A percentile compares a stretch with the other conserved stretches of the same genome.
phyloP scores from a whole-genome alignment of 1,139 yeast species.

The Magnusiomyces ingens region DNA sequence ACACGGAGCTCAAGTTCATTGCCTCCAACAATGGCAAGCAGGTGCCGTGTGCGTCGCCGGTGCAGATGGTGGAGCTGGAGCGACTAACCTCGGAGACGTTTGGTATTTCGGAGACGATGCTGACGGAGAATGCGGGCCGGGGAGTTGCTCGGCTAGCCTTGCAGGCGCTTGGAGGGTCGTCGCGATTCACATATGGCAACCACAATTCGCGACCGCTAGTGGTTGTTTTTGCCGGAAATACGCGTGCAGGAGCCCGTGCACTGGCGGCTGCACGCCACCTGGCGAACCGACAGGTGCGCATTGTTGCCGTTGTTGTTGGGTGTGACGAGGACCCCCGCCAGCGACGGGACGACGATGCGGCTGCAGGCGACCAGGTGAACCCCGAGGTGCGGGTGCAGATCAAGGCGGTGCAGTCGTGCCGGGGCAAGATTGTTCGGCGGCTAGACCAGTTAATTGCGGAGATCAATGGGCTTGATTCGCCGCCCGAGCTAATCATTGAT shows the following conservation, averaged over 20 bases:
- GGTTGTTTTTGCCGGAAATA: conserved; percentile 63
- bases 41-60: conserved; percentile 64
- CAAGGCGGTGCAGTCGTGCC: conserved; percentile 47
- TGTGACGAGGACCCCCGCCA: conserved; percentile 19
- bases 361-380: conserved; percentile 30
- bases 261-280: conserved; percentile 76
- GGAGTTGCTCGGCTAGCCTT: conserved; percentile 57
- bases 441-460: conserved; percentile 34
- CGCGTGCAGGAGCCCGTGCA: conserved; percentile 68
- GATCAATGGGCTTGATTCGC: conserved; percentile 51
- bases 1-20: conserved; percentile 14
- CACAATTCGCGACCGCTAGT: conserved; percentile 78
- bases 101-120: conserved; percentile 43
- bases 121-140: conserved; percentile 68
- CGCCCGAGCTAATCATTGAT: conserved; percentile 72
- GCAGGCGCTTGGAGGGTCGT: conserved; percentile 60
- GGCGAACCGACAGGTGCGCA: conserved; percentile 66
- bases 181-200: conserved; percentile 52
- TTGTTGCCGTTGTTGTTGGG: conserved; percentile 49
- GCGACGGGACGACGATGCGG: conserved; percentile 3
- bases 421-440: conserved; percentile 45
- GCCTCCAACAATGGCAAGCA: conserved; percentile 18
- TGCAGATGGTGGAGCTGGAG: conserved; percentile 77
- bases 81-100: conserved; percentile 47
- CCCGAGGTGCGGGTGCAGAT: conserved; percentile 39